Percentiles rank a stretch among this genome's conserved stretches.
phyloP scores from a whole-genome alignment of 306 rosid genomes.

The Malus sieversii region DNA sequence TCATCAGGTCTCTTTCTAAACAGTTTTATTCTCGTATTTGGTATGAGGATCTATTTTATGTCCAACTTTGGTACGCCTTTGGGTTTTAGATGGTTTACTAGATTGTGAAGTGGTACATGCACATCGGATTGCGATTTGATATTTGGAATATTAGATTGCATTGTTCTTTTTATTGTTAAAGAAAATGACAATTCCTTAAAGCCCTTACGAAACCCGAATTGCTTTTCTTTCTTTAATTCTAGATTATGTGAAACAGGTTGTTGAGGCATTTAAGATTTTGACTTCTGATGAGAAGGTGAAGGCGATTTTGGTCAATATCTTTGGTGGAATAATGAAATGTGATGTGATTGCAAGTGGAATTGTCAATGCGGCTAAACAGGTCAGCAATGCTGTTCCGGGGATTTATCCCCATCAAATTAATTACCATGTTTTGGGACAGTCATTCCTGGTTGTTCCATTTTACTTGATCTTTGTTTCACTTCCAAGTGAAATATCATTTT shows the following conservation, averaged over 20 bases:
- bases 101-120: neutral
- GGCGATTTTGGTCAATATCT: conserved; percentile 94
- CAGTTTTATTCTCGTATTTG: neutral
- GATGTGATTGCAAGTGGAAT: conserved; percentile 96
- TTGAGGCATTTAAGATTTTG: conserved; percentile 94
- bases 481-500: neutral
- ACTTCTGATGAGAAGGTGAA: conserved; percentile 94
- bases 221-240: neutral
- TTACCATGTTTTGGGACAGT: neutral
- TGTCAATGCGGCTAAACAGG: conserved; percentile 95
- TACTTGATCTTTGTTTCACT: neutral
- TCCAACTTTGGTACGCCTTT: neutral
- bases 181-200: neutral
- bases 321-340: conserved; percentile 99
- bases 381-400: conserved; percentile 19
- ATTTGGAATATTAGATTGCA: neutral
- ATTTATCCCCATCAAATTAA: neutral
- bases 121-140: neutral
- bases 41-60: neutral
- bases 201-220: neutral
- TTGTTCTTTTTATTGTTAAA: too few relatives aligned
- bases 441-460: neutral
- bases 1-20: neutral
- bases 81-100: neutral
- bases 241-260: conserved; percentile 51